Base-by-base conservation (phyloP, 306 rosid species). In the Boehmeria nivea region DNA sequence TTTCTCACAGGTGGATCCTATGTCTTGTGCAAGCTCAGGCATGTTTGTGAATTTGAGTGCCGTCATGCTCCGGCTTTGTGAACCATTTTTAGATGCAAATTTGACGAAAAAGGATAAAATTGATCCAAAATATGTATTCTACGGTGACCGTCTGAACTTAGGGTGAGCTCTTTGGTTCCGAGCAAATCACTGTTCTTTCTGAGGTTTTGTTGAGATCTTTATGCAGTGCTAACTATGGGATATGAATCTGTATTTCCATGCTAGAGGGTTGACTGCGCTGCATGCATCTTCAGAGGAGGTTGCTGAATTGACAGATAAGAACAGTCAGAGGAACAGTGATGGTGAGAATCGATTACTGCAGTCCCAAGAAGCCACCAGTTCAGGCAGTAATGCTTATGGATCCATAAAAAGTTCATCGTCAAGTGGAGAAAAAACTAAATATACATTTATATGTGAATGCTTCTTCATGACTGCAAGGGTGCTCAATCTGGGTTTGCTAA, bases 401-500 rank as follows among this genome's bases (percentile, higher is more conserved):
- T 72, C 83, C 31, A 70, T 59, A 14, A 53, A 60, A 65, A 76
- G 71, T 59, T 33, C 76, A 52, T 63, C 72, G 57, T 61, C 69
- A 25, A 72, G 56, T 42, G 65, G 73, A 66, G 89, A 79, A 68
- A 86, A 75, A 70, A 53, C 71, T 37, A 88, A 80, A 62, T 93
- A 78, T 71, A 57, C 93, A 54, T 93, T 93, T 77, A 93, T 88
- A 69, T 87, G 96, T 8, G 99, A 93, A 80, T 93, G 99, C 78
- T 93, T 93, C 89, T 93, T 85, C 78, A 93, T 93, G 95, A 93
- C 96, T 43, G 89, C 89, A 37, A 83, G 99, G 79, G 96, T 87
- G 74, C 95, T 93, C 69, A 79, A 93, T 70, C 66, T 93, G 70
- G 99, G 99, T 51, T 81, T 93, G 69, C 79, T 93, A 60, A 93